Evolutionary conservation across 1,139 yeast species (phyloP).

Genomic region (Geotrichum histeridarum): DNA sequence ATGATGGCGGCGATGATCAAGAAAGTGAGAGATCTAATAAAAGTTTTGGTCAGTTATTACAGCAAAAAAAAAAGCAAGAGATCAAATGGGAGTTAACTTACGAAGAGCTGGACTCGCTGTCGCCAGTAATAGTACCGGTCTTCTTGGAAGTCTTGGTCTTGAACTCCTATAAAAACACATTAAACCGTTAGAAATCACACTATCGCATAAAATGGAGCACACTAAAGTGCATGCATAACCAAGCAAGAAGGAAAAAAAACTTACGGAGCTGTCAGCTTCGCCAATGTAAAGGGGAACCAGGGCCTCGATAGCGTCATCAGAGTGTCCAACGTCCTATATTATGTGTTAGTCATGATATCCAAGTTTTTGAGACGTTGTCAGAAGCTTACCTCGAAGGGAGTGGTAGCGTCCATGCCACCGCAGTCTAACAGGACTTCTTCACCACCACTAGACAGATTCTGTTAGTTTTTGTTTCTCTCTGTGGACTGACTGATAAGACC

Average conservation of each 20-base stretch:
- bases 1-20: constrained; percentile 50
- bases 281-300: constrained; percentile 69
- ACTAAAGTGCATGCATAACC: constrained; percentile 3
- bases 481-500: not conserved
- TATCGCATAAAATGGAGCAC: not conserved
- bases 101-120: constrained; percentile 9
- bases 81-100: constrained; percentile 16
- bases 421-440: constrained; percentile 89
- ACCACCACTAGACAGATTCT: constrained; percentile 57
- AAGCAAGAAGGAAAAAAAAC: constrained; percentile 10
- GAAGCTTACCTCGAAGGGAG: constrained; percentile 60
- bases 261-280: constrained; percentile 45
- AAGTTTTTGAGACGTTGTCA: not conserved
- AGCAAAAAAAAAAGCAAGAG: not conserved
- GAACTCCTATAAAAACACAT: constrained; percentile 22
- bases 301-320: constrained; percentile 87
- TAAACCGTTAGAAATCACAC: too few species aligned
- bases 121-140: constrained; percentile 10
- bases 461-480: not conserved
- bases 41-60: not conserved
- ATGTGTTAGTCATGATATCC: not conserved
- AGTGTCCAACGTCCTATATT: constrained; percentile 79
- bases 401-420: constrained; percentile 92
- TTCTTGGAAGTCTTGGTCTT: constrained; percentile 21
- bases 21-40: constrained; percentile 34